A percentile compares a stretch with the other conserved stretches of the same genome.
Evolutionary conservation across 1,284 basidiomycete species (phyloP).

Genomic region (Afroboletus lepidellus): DNA sequence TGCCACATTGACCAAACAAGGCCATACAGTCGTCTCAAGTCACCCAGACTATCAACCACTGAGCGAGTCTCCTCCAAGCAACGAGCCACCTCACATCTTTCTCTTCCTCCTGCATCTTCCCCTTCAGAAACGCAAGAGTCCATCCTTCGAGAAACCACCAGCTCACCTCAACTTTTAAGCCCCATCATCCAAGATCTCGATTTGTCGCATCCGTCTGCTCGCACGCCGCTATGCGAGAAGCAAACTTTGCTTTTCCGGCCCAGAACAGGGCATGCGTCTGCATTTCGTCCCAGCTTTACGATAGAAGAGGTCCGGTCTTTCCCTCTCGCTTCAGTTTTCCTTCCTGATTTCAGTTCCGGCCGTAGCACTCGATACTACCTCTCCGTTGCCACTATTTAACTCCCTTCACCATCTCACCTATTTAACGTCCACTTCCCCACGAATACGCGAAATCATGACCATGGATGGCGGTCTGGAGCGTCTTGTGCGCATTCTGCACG

Average conservation of each 20-base stretch:
- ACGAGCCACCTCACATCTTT: constrained; percentile 15
- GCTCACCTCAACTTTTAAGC: background rate
- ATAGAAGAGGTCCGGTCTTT: constrained; percentile 78
- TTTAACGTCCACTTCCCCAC: constrained; percentile 94
- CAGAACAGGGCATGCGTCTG: constrained; percentile 96
- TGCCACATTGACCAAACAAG: constrained; percentile 33
- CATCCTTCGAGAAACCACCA: background rate
- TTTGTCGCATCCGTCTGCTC: constrained; percentile 19
- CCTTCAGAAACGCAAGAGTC: background rate
- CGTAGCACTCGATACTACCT: constrained; percentile 89
- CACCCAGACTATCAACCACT: constrained; percentile 33
- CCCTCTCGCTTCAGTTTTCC: constrained; percentile 6
- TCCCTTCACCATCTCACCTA: constrained; percentile 96
- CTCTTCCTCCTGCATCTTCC: constrained; percentile 5
- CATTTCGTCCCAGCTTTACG: constrained; percentile 93
- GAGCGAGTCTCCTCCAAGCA: constrained; percentile 11
- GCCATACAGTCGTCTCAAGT: constrained; percentile 31
- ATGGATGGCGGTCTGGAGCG: constrained; percentile 97
- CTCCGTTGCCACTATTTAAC: constrained; percentile 91
- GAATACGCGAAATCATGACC: constrained; percentile 97
- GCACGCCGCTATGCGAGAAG: constrained; percentile 78
- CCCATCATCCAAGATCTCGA: constrained; percentile 17
- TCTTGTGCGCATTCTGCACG: constrained; percentile 88
- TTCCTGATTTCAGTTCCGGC: constrained; percentile 17
- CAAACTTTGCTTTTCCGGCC: constrained; percentile 93